Evolutionary conservation across 2,329 filamentous ascomycete species (phyloP).

Genomic region (Curvularia lunata): DNA sequence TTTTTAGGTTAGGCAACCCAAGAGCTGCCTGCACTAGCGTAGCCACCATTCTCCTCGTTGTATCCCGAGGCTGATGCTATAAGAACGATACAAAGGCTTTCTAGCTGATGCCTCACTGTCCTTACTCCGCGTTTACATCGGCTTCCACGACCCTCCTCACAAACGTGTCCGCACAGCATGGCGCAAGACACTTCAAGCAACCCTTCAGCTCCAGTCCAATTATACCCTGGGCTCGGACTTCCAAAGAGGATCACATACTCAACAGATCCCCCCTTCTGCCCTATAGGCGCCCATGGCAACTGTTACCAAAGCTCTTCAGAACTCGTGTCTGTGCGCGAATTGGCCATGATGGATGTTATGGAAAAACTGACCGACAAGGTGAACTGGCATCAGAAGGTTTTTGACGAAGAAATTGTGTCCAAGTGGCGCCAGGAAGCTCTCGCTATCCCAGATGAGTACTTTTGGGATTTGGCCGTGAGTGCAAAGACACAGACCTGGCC

Average conservation of each 20-base stretch:
- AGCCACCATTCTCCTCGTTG: not conserved
- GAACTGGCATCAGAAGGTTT: conserved; percentile 51
- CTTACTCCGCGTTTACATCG: not conserved
- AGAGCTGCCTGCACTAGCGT: not conserved
- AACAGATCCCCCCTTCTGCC: conserved; percentile 14
- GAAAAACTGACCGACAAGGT: conserved; percentile 51
- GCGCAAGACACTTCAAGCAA: not conserved
- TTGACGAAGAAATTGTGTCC: conserved; percentile 38
- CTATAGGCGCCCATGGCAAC: conserved; percentile 24
- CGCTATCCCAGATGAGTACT: conserved; percentile 20
- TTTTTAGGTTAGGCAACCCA: not conserved
- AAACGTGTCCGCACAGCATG: not conserved
- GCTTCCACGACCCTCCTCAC: not conserved
- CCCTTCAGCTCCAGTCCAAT: not conserved
- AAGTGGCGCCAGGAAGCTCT: conserved; percentile 37
- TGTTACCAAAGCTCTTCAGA: conserved; percentile 9
- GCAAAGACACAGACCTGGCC: conserved; percentile 17
- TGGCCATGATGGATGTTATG: conserved; percentile 50
- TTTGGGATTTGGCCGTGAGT: conserved; percentile 18
- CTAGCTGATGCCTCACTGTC: not conserved
- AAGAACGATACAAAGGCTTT: not conserved
- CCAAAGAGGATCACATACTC: conserved; percentile 11
- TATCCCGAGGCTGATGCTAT: too few species aligned
- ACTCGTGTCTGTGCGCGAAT: conserved; percentile 46
- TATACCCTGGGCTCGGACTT: conserved; percentile 31